Conservation (phyloP, 495 filamentous ascomycete species). For the Astrothelium macrocarpum region DNA sequence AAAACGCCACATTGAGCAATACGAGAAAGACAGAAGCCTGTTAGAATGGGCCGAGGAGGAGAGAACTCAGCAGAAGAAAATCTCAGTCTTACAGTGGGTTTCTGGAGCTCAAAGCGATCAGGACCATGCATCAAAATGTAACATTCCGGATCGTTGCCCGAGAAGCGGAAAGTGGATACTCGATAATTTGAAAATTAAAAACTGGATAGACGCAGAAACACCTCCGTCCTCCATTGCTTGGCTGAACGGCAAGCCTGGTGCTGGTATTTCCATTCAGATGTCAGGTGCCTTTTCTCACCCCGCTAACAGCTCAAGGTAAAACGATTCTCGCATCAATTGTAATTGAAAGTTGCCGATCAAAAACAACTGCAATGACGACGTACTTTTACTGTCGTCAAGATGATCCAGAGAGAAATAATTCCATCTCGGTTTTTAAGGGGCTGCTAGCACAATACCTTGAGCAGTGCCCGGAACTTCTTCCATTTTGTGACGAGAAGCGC, state of each 20-base stretch:
- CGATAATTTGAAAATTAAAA: conserved; percentile 4
- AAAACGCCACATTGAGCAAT: background rate
- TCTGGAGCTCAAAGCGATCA: background rate
- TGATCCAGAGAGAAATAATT: conserved; percentile 11
- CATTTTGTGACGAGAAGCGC: conserved; percentile 11
- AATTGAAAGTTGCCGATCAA: conserved; percentile 8
- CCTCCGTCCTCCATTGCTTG: conserved; percentile 4
- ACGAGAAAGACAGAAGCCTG: conserved; percentile 5
- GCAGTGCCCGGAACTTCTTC: conserved; percentile 8
- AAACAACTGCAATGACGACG: background rate
- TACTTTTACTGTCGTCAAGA: conserved; percentile 20
- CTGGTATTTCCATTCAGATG: conserved; percentile 8
- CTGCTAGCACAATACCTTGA: conserved; percentile 11
- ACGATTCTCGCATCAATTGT: conserved; percentile 19
- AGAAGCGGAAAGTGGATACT: conserved; percentile 12
- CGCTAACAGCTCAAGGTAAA: conserved; percentile 13
- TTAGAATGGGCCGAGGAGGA: background rate
- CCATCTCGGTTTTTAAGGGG: conserved; percentile 9
- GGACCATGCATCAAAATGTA: background rate
- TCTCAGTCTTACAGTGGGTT: background rate
- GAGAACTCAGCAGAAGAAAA: background rate
- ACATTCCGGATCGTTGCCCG: background rate
- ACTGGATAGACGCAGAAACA: conserved; percentile 6
- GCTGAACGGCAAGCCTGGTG: conserved; percentile 14
- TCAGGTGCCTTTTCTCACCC: background rate